These are phyloP conservation scores for Saturnispora saitoi DNA, from an alignment of 805 yeast species.

Conservation along the genomic window DNA sequence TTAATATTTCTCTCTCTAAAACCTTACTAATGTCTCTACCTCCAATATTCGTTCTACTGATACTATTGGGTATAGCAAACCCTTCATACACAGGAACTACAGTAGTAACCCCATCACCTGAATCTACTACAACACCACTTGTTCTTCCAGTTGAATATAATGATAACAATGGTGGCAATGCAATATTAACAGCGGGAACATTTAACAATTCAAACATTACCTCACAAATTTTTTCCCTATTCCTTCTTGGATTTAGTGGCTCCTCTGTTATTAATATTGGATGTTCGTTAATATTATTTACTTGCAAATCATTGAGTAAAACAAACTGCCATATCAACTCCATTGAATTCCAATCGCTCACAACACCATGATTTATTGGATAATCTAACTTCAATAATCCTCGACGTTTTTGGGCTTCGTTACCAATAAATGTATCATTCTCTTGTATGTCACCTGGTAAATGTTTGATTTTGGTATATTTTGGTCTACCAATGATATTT, in stretches of 20 bases:
- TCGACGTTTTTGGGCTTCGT: constrained; percentile 61
- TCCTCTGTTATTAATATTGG: constrained; percentile 86
- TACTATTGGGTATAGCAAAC: constrained; percentile 64
- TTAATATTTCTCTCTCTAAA: constrained; percentile 58
- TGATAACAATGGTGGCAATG: constrained; percentile 91
- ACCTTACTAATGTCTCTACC: constrained; percentile 81
- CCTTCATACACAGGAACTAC: constrained; percentile 89
- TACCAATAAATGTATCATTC: constrained; percentile 62
- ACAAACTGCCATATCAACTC: constrained; percentile 72
- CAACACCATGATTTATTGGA: constrained; percentile 75
- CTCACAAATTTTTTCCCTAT: constrained; percentile 56
- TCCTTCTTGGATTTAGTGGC: constrained; percentile 62
- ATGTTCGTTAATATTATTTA: constrained; percentile 59
- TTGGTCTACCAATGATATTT: constrained; percentile 68
- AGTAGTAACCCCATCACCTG: constrained; percentile 94
- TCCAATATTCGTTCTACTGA: constrained; percentile 69
- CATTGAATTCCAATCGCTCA: constrained; percentile 80
- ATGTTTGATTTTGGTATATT: constrained; percentile 55
- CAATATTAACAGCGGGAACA: constrained; percentile 66
- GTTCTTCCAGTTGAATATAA: constrained; percentile 99
- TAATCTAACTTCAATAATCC: constrained; percentile 66
- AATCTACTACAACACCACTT: constrained; percentile 98
- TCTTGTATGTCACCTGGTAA: constrained; percentile 59
- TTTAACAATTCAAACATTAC: constrained; percentile 63
- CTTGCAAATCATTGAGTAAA: constrained; percentile 41